These are phyloP conservation scores for Malassezia sympodialis DNA, from an alignment of 1,284 basidiomycete species.

Conservation along the genomic window DNA sequence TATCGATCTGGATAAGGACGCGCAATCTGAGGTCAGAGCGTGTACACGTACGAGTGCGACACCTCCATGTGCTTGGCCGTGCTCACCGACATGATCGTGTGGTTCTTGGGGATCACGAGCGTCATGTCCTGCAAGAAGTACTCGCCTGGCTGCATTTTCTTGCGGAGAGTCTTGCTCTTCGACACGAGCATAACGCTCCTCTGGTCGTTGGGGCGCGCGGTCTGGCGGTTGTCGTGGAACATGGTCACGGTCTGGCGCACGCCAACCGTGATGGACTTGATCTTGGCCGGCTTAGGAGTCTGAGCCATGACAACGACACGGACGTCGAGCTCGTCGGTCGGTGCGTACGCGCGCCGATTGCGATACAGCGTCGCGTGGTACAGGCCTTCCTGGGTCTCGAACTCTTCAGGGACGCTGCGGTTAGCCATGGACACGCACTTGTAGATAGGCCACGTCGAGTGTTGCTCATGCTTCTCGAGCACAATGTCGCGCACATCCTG, in stretches of 20 bases:
- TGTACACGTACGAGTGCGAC: conserved; percentile 19
- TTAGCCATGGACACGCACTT: conserved; percentile 10
- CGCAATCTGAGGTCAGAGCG: conserved; percentile 22
- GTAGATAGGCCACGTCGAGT: conserved; percentile 43
- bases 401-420: conserved; percentile 23
- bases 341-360: conserved; percentile 32
- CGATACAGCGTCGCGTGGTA: conserved; percentile 30
- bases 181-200: conserved; percentile 28
- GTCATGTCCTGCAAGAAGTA: conserved; percentile 35
- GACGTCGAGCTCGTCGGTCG: conserved; percentile 31
- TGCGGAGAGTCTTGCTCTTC: conserved; percentile 35
- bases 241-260: conserved; percentile 41
- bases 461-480: conserved; percentile 46
- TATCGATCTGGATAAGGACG: conserved; percentile 36
- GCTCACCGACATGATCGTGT: conserved; percentile 37
- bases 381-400: conserved; percentile 24
- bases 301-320: conserved; percentile 32
- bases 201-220: conserved; percentile 18
- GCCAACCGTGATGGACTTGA: conserved; percentile 33
- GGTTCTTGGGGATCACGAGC: conserved; percentile 32
- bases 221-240: conserved; percentile 22
- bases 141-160: conserved; percentile 44
- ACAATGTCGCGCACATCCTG: conserved; percentile 33
- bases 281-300: conserved; percentile 29
- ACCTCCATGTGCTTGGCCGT: conserved; percentile 47